Base-by-base conservation (phyloP, 2,329 filamentous ascomycete species). In the Elsinoe australis region DNA sequence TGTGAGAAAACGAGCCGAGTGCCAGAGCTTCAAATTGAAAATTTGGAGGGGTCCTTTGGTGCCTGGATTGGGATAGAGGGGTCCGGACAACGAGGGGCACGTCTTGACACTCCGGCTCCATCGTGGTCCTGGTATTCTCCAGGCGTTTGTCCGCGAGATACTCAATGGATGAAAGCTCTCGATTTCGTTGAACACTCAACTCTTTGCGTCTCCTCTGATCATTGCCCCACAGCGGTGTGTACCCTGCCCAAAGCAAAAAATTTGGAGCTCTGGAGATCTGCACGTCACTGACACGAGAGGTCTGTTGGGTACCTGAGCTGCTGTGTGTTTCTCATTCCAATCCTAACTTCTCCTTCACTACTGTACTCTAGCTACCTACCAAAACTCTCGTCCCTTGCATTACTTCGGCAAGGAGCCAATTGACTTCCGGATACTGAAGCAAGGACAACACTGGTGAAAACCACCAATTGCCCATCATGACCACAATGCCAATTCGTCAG, bases 401-500 rank as follows among this genome's bases (percentile, higher is more conserved):
- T 31, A 28, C 35, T 14, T 31, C 18, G 18, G 21, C 7, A 17
- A 35, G 29, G 10, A 10, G 21, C 36, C 39, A 24, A 21, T 44
- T 32, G 14, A 44, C 18, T 29, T 6, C 6, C 26, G 12, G 12
- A 18, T 15, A n/a, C n/a, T n/a, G 14, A 29, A 44, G 24, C 39
- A 44, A 44, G 39, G 39, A 26, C 29, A 21, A 17, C 12, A 24
- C 39, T 14, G 26, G 12, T 21, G 14, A 32, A 44, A 44, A 32
- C 36, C 21, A 44, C 33, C 15, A 42, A 24, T 38, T 21, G 44
- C 28, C 44, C 52, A 49, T 8, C 47, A 54, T 54, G 50, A 24
- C 49, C 47, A 51, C 49, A 42, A 51, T 54, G 48, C 52, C 50
- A 4, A 46, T 45, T 45, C 51, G 51, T 41, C 49, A 51, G 54